These are phyloP conservation scores for Osmanthus fragrans DNA, from an alignment of 257 asterid species.

Conservation along the genomic window DNA sequence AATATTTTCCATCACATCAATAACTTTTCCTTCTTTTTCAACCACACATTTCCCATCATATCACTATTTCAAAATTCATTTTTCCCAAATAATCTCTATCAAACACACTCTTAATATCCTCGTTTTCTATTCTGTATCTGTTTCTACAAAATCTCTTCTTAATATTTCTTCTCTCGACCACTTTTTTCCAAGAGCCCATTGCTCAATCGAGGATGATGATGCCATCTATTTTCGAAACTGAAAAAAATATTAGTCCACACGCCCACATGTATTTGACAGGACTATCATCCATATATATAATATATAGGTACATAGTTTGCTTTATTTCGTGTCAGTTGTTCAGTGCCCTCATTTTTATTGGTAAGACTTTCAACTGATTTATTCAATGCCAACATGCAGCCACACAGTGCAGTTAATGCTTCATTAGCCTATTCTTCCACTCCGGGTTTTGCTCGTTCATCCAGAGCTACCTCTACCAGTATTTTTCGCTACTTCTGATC, in stretches of 20 bases:
- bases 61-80: no score
- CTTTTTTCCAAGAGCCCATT: not conserved
- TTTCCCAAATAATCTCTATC: no score
- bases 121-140: not conserved
- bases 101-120: no score
- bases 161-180: not conserved
- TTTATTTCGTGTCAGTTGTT: slow-evolving; percentile 11
- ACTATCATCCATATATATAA: not conserved
- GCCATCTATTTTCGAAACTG: not conserved
- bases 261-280: not conserved
- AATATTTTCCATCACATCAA: no score
- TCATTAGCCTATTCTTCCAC: slow-evolving; percentile 54
- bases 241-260: not conserved
- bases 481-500: slow-evolving; percentile 22
- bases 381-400: slow-evolving; percentile 43
- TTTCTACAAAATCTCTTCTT: not conserved
- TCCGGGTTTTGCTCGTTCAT: slow-evolving; percentile 63
- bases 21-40: no score
- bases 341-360: slow-evolving; percentile 1
- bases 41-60: no score
- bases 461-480: slow-evolving; percentile 78
- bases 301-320: not conserved
- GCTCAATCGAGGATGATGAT: not conserved
- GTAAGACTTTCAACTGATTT: slow-evolving; percentile 23
- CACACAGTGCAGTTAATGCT: slow-evolving; percentile 50